These are phyloP conservation scores for Macrolepiota albuminosa DNA, from an alignment of 768 basidiomycete genomes.

Conservation along the genomic window DNA sequence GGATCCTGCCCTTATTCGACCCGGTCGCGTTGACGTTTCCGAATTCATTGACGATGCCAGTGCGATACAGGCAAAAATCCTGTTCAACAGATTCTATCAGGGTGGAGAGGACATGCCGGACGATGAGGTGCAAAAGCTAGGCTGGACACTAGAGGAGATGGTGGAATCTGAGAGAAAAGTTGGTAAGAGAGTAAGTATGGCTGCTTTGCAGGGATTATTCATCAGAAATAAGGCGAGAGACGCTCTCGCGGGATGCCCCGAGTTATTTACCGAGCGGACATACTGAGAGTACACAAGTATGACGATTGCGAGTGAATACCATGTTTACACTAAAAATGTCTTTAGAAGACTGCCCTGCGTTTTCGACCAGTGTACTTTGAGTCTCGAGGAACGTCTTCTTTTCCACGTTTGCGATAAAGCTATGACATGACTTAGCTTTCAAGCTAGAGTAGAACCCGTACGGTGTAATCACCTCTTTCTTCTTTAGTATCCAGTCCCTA, in stretches of 20 bases:
- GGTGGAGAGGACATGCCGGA: slow-evolving; percentile 34
- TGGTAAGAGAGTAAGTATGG: slow-evolving; percentile 84
- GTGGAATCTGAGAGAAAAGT: slow-evolving; percentile 47
- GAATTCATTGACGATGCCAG: slow-evolving; percentile 85
- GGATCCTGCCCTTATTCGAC: slow-evolving; percentile 92
- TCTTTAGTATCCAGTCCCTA: slow-evolving; percentile 91
- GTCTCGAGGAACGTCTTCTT: slow-evolving; percentile 78
- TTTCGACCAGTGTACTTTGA: slow-evolving; percentile 93
- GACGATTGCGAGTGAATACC: slow-evolving; percentile 15
- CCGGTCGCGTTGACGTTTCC: slow-evolving; percentile 88
- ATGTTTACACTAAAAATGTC: neutral
- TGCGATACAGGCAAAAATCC: slow-evolving; percentile 66
- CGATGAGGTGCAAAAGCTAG: slow-evolving; percentile 39
- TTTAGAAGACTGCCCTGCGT: slow-evolving; percentile 72
- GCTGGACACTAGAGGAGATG: slow-evolving; percentile 44
- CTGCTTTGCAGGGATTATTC: slow-evolving; percentile 91
- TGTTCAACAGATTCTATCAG: slow-evolving; percentile 85
- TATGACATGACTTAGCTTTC: slow-evolving; percentile 22
- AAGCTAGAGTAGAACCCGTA: neutral
- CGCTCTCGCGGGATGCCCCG: slow-evolving; percentile 47
- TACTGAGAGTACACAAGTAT: slow-evolving; percentile 4
- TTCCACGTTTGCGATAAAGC: slow-evolving; percentile 83
- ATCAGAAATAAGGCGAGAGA: slow-evolving; percentile 65
- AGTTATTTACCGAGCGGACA: slow-evolving; percentile 34
- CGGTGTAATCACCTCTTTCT: slow-evolving; percentile 74